Conservation (phyloP, 257 asterid genomes). For the Solanum stenotomum region DNA sequence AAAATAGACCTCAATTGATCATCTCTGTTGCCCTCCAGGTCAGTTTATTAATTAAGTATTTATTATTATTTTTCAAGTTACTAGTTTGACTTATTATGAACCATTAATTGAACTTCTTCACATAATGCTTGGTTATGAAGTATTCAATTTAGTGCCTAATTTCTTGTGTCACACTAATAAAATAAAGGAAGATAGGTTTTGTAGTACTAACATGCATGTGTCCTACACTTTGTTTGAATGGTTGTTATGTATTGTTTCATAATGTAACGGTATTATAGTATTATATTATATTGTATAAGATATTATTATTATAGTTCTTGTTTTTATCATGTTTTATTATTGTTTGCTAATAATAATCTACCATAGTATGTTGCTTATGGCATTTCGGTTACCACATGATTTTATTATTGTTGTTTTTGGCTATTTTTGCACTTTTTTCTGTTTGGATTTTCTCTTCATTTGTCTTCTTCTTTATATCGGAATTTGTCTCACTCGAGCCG, state of each 20-base stretch:
- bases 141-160: background rate
- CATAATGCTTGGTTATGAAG: background rate
- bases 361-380: too few species aligned
- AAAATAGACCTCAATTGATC: constrained; percentile 68
- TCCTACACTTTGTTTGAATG: background rate
- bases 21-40: constrained; percentile 76
- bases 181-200: background rate
- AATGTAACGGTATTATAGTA: background rate
- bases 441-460: too few species aligned
- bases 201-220: background rate
- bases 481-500: fast-evolving
- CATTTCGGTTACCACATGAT: too few species aligned
- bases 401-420: too few species aligned
- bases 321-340: too few species aligned
- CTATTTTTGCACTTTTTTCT: too few species aligned
- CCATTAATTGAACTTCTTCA: background rate
- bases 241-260: background rate
- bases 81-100: background rate
- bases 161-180: background rate
- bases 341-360: too few species aligned
- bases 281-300: too few species aligned
- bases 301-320: too few species aligned
- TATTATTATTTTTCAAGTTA: background rate
- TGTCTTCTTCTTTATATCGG: too few species aligned
- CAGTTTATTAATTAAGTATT: background rate